phyloP scores from a whole-genome alignment of 225 moss, liverwort and hornwort species.

The Rhytidiadelphus loreus region DNA sequence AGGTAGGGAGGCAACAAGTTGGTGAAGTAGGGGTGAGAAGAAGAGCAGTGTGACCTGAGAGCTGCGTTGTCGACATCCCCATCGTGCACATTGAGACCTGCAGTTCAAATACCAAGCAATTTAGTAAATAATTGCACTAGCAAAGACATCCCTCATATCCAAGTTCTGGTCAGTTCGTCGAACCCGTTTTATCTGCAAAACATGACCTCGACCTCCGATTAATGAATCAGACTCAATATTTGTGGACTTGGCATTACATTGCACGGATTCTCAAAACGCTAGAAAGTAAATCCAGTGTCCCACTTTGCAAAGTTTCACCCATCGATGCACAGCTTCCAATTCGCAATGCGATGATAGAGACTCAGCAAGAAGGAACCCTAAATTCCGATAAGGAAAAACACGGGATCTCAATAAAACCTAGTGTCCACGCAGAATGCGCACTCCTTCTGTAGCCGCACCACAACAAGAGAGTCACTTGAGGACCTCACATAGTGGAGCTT shows the following conservation, averaged over 20 bases:
- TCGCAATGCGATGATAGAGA: background rate
- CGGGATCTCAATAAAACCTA: background rate
- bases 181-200: background rate
- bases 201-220: background rate
- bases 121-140: background rate
- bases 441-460: background rate
- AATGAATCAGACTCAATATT: too few species aligned
- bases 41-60: conserved; percentile 3
- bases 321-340: background rate
- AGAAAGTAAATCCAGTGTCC: background rate
- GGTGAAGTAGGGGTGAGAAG: background rate
- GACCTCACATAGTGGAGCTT: too few species aligned
- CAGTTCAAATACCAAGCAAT: background rate
- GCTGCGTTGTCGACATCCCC: conserved; percentile 13
- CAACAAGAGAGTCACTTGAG: background rate
- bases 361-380: background rate
- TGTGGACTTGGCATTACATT: background rate
- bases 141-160: background rate
- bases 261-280: background rate
- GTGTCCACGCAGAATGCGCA: background rate
- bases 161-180: background rate
- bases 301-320: background rate
- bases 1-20: background rate
- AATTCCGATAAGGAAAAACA: background rate
- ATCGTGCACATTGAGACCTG: conserved; percentile 45